Evolutionary conservation across 495 filamentous ascomycete genomes (phyloP).

Genomic region (Immersiella caudata): DNA sequence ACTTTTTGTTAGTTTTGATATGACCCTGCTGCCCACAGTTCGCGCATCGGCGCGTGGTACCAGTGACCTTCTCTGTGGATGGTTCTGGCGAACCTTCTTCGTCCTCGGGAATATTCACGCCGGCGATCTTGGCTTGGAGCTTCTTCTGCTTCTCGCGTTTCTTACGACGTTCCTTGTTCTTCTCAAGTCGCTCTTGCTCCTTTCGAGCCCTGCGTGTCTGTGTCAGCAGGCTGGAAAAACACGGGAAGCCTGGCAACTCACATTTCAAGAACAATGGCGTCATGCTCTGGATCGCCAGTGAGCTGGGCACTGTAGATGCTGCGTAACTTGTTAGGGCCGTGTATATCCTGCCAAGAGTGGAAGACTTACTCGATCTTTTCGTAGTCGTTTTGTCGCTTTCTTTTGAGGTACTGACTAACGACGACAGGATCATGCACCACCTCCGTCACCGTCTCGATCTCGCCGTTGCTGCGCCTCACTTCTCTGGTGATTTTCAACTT

Average conservation of each 20-base stretch:
- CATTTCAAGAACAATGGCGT: conserved; percentile 41
- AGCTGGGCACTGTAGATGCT: conserved; percentile 58
- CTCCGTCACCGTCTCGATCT: conserved; percentile 60
- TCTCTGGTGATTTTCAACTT: conserved; percentile 76
- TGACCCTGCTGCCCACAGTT: conserved; percentile 95
- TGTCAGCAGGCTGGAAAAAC: conserved; percentile 13
- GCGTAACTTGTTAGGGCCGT: conserved; percentile 17
- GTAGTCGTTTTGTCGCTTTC: conserved; percentile 58
- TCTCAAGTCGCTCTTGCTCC: conserved; percentile 79
- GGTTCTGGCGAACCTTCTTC: conserved; percentile 54
- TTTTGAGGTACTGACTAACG: conserved; percentile 64
- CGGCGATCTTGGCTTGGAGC: conserved; percentile 45
- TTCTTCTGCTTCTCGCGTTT: conserved; percentile 90
- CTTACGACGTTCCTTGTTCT: conserved; percentile 88
- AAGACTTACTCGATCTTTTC: conserved; percentile 66
- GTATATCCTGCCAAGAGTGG: background rate
- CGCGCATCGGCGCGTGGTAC: conserved; percentile 91
- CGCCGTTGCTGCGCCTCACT: conserved; percentile 62
- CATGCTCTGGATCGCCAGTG: conserved; percentile 72
- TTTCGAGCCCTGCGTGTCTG: conserved; percentile 59
- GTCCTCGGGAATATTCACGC: conserved; percentile 26
- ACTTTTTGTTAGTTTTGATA: conserved; percentile 99
- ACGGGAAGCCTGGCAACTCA: conserved; percentile 25
- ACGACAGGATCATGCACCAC: conserved; percentile 73
- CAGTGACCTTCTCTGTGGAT: conserved; percentile 51